These are phyloP conservation scores for Lactarius sp. DNA, from an alignment of 768 basidiomycete species.

Conservation along the genomic window DNA sequence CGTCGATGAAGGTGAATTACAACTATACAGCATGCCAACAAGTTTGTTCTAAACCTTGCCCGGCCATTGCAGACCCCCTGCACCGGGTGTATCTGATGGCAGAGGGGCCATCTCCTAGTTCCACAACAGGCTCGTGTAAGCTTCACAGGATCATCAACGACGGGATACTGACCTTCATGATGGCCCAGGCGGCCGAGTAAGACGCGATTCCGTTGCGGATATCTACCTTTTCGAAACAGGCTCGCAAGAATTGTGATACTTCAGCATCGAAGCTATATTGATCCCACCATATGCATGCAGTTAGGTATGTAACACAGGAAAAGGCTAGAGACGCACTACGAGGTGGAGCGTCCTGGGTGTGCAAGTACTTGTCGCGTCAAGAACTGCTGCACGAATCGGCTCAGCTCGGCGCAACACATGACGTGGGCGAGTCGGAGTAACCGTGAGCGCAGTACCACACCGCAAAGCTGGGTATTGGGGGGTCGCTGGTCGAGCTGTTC, in stretches of 20 bases:
- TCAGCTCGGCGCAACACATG: slow-evolving; percentile 14
- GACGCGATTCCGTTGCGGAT: slow-evolving; percentile 3
- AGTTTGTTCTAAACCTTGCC: not conserved
- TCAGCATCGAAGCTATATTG: slow-evolving; percentile 18
- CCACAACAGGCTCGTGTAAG: not conserved
- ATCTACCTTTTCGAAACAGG: not conserved
- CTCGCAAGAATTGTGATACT: slow-evolving; percentile 6
- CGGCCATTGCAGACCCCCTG: slow-evolving; percentile 19
- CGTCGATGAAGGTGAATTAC: not conserved
- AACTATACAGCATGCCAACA: not conserved
- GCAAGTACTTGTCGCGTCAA: slow-evolving; percentile 10
- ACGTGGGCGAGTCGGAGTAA: slow-evolving; percentile 11
- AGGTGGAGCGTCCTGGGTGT: slow-evolving; percentile 11
- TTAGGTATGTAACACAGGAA: not conserved
- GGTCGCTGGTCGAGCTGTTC: not conserved
- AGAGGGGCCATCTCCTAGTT: slow-evolving; percentile 15
- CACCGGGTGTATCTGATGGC: slow-evolving; percentile 13
- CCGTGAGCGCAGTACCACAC: slow-evolving; percentile 12
- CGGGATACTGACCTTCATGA: slow-evolving; percentile 16
- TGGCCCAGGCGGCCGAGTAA: slow-evolving; percentile 5
- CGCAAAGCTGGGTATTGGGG: not conserved
- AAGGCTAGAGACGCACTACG: slow-evolving; percentile 2
- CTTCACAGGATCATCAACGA: not conserved
- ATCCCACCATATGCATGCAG: not conserved
- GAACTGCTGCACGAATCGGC: slow-evolving; percentile 17